Evolutionary conservation across 2,329 filamentous ascomycete genomes (phyloP).

Genomic region (Ceratocystiopsis sp.): DNA sequence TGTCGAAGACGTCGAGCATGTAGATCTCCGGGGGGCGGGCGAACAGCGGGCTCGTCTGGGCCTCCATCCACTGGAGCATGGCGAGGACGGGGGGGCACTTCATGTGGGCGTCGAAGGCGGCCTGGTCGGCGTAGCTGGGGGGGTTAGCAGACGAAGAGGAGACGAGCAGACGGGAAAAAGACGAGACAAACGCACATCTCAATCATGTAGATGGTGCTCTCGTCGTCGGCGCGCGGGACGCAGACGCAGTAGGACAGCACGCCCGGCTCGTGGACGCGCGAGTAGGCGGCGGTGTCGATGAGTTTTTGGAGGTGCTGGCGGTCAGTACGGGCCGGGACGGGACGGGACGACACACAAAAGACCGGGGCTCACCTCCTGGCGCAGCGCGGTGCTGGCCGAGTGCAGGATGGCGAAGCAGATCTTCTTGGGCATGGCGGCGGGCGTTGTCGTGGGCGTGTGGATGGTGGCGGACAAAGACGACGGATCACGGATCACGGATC

Average conservation of each 20-base stretch:
- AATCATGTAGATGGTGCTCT: constrained; percentile 13
- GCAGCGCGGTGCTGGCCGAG: constrained; percentile 3
- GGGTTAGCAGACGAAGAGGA: not conserved
- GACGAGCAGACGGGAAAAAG: not conserved
- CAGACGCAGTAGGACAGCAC: constrained; percentile 12
- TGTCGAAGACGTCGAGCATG: constrained; percentile 8
- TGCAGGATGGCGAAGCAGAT: constrained; percentile 6
- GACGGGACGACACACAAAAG: not conserved
- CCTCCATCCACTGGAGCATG: constrained; percentile 11
- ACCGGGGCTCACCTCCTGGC: constrained; percentile 5
- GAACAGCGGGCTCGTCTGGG: constrained; percentile 4
- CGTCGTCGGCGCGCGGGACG: constrained; percentile 12
- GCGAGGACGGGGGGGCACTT: constrained; percentile 7
- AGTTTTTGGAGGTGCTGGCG: constrained; percentile 9
- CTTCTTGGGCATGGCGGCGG: not conserved
- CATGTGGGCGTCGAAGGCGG: constrained; percentile 14
- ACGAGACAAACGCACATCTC: constrained; percentile 11
- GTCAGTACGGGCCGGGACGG: not conserved
- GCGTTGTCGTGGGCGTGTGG: no score
- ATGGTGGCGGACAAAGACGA: no score
- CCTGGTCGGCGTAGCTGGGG: constrained; percentile 12
- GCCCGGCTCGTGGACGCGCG: constrained; percentile 10
- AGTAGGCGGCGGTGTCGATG: constrained; percentile 3
- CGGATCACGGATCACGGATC: no score
- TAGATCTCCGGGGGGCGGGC: constrained; percentile 6